Base-by-base conservation (phyloP, 257 asterid genomes). In the Solanum verrucosum region DNA sequence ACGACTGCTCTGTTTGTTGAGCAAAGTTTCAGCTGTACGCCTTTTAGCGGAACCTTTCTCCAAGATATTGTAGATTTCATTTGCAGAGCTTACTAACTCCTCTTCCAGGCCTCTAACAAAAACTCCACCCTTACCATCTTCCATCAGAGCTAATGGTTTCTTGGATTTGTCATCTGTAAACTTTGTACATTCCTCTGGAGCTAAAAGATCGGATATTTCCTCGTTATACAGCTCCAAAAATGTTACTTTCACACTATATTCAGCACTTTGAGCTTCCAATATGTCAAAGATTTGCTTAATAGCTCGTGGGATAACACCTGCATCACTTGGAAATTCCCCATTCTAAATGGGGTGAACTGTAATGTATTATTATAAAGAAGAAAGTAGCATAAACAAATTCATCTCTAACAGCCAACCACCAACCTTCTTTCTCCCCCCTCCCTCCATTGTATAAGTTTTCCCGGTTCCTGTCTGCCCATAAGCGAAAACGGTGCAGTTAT, bases 381-480 rank as follows among this genome's bases (percentile, higher is more conserved):
- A 78, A 86, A 67, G 15, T 14, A 49, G 34, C 42, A 86, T 44
- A 63, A 40, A 38, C 34, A 46, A 56, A 14, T 72, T 21, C 42
- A 81, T 71, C 44, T 73, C 35, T 86, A 73, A 40, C 44, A 34
- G 8, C 21, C 72, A 60, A 60, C 70, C 40, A 68, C 86, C 40
- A 68, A 97, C 99, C 98, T 94, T 97, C 91, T 96, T 96, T 84
- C 99, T 93, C 86, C 96, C 95, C 90, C 99, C 99, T 84, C 99
- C 99, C 95, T 96, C 99, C 99, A 97, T 97, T 14, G 99, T 97
- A 88, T 97, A 97, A 25, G 99, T 97, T 90, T 97, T 96, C 90
- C 99, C 99, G 0, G 99, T 97, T 91, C 99, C 99, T 7, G 99
- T 97, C 93, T 97, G 99, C 84, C 99, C 99, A 88, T 97, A 97